Percentiles rank a stretch among this genome's conserved stretches.
These are phyloP conservation scores for Metschnikowia chrysomelidarum DNA, from an alignment of 805 yeast genomes.

Conservation along the genomic window DNA sequence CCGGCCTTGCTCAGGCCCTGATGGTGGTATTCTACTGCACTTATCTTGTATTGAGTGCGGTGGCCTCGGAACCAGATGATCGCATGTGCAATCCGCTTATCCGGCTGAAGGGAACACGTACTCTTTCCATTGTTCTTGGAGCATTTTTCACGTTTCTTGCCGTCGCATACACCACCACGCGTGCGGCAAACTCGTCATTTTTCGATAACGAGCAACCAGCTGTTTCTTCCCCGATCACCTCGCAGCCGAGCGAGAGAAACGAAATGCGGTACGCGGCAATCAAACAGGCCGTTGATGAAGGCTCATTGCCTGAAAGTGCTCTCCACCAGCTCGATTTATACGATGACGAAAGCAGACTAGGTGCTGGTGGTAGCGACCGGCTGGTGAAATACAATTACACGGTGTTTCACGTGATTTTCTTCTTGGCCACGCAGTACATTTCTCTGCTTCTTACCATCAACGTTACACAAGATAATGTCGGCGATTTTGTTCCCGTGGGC, in stretches of 20 bases:
- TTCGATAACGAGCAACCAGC: slow-evolving; percentile 31
- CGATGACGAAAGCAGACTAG: slow-evolving; percentile 35
- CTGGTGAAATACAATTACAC: slow-evolving; percentile 80
- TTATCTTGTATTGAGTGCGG: slow-evolving; percentile 86
- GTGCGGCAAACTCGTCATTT: slow-evolving; percentile 78
- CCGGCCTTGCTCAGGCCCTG: slow-evolving; percentile 94
- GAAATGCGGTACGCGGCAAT: slow-evolving; percentile 86
- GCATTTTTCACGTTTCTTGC: slow-evolving; percentile 93
- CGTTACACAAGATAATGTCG: slow-evolving; percentile 77
- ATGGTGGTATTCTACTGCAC: slow-evolving; percentile 95
- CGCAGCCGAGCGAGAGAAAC: slow-evolving; percentile 45
- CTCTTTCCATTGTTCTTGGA: slow-evolving; percentile 82
- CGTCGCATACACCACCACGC: slow-evolving; percentile 93
- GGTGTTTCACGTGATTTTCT: slow-evolving; percentile 85
- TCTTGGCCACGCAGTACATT: slow-evolving; percentile 95
- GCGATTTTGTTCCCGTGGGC: slow-evolving; percentile 95
- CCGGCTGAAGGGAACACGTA: slow-evolving; percentile 85
- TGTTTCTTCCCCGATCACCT: slow-evolving; percentile 44
- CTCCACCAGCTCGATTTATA: slow-evolving; percentile 67
- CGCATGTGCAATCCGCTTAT: slow-evolving; percentile 86
- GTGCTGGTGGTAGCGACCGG: slow-evolving; percentile 55
- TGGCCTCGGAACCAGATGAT: slow-evolving; percentile 96
- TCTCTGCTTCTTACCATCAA: slow-evolving; percentile 91
- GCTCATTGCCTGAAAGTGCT: slow-evolving; percentile 92
- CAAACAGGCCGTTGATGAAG: slow-evolving; percentile 93